These are phyloP conservation scores for Globisporangium nodosum DNA, from an alignment of 352 stramenopile species.

Conservation along the genomic window DNA sequence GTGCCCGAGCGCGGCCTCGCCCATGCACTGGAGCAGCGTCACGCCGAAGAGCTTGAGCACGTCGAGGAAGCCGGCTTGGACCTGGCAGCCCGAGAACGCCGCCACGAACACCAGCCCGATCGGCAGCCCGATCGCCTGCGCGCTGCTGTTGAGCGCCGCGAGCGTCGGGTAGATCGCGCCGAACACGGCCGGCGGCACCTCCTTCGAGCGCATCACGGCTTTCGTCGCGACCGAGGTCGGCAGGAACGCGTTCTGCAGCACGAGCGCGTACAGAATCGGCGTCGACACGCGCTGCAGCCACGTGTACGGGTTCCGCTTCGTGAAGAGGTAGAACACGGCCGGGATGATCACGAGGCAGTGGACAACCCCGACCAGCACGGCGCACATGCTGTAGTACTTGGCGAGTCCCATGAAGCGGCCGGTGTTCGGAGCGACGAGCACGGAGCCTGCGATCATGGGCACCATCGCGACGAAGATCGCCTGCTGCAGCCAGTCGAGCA, in stretches of 20 bases:
- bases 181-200: conserved; percentile 47
- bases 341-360: conserved; percentile 45
- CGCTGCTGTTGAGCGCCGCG: conserved; percentile 41
- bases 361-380: conserved; percentile 17
- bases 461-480: conserved; percentile 40
- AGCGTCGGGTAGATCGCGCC: conserved; percentile 56
- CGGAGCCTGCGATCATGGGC: conserved; percentile 37
- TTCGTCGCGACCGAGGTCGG: conserved; percentile 51
- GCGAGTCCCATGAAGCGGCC: conserved; percentile 28
- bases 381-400: conserved; percentile 35
- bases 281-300: conserved; percentile 40
- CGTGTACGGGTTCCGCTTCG: conserved; percentile 47
- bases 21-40: conserved; percentile 35
- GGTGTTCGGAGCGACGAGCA: conserved; percentile 31
- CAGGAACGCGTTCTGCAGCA: conserved; percentile 41
- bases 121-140: conserved; percentile 37
- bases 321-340: conserved; percentile 39
- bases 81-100: conserved; percentile 41
- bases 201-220: conserved; percentile 38
- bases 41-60: conserved; percentile 43
- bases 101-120: conserved; percentile 44
- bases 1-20: conserved; percentile 37
- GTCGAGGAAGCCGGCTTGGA: conserved; percentile 22
- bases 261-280: conserved; percentile 39
- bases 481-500: conserved; percentile 55